Evolutionary conservation across 1,139 yeast genomes (phyloP).

Genomic region (Candida dubliniensis): DNA sequence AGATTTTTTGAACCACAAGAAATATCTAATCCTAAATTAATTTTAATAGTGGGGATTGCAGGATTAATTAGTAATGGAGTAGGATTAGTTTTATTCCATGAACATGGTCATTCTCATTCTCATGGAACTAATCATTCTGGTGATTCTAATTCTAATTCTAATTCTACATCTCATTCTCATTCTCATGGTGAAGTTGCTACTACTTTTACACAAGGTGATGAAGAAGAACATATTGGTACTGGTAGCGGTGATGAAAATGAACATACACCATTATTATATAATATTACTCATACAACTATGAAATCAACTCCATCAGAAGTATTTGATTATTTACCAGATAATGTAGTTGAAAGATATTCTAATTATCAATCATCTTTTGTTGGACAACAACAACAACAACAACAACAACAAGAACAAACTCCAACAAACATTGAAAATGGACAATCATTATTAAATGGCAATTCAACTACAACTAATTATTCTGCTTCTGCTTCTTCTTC

Average conservation of each 20-base stretch:
- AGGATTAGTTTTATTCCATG: conserved; percentile 88
- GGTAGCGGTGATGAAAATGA: conserved; percentile 18
- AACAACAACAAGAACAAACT: neutral
- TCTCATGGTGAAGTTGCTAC: conserved; percentile 5
- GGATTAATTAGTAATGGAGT: conserved; percentile 81
- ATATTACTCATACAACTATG: conserved; percentile 8
- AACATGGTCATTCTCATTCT: conserved; percentile 73
- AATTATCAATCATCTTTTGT: neutral
- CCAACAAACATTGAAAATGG: no score
- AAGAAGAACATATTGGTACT: conserved; percentile 13
- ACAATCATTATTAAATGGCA: neutral
- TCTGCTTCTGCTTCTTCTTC: no score
- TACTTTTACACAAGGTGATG: conserved; percentile 2
- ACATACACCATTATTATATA: conserved; percentile 14
- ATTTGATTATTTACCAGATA: conserved; percentile 40
- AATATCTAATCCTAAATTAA: conserved; percentile 76
- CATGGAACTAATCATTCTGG: conserved; percentile 21
- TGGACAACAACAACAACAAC: neutral
- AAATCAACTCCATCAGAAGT: conserved; percentile 27
- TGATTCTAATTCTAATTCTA: conserved; percentile 19
- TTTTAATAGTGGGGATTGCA: conserved; percentile 76
- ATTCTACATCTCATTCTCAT: conserved; percentile 20
- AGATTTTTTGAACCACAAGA: conserved; percentile 79
- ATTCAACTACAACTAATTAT: no score
- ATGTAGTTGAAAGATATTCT: conserved; percentile 34